A percentile compares a stretch with the other conserved stretches of the same genome.
Conservation (phyloP, 805 yeast genomes). For the Candida succiphila region DNA sequence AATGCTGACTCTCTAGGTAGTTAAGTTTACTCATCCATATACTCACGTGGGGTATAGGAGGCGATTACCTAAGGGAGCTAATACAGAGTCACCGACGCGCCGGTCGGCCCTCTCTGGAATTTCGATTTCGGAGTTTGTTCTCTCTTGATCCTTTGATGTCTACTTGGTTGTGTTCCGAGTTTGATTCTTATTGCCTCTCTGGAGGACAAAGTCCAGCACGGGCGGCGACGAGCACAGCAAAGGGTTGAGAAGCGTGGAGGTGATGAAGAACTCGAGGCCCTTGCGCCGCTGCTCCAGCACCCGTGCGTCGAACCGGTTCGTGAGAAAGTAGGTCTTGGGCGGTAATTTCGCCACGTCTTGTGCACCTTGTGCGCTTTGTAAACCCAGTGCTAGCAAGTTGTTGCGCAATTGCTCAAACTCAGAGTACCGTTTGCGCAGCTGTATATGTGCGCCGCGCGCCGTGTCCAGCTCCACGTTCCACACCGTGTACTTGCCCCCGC, state of each 20-base stretch:
- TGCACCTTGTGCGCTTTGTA: constrained; percentile 12
- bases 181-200: too few species aligned
- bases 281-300: constrained; percentile 47
- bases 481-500: constrained; percentile 18
- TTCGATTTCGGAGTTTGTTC: too few species aligned
- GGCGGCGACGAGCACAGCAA: too few species aligned
- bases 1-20: too few species aligned
- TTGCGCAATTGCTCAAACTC: constrained; percentile 46
- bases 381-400: constrained; percentile 29
- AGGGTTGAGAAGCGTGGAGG: constrained; percentile 43
- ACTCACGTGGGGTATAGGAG: too few species aligned
- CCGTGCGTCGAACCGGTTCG: constrained; percentile 15
- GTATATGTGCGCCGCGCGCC: constrained; percentile 26
- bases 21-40: too few species aligned
- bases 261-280: constrained; percentile 52
- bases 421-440: constrained; percentile 49
- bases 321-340: constrained; percentile 27
- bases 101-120: too few species aligned
- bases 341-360: constrained; percentile 48
- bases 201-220: too few species aligned
- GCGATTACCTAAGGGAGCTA: too few species aligned
- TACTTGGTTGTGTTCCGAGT: too few species aligned
- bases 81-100: too few species aligned
- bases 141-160: too few species aligned
- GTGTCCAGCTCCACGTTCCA: constrained; percentile 21